Evolutionary conservation across 805 yeast genomes (phyloP).

Genomic region (Candida taoyuanica): DNA sequence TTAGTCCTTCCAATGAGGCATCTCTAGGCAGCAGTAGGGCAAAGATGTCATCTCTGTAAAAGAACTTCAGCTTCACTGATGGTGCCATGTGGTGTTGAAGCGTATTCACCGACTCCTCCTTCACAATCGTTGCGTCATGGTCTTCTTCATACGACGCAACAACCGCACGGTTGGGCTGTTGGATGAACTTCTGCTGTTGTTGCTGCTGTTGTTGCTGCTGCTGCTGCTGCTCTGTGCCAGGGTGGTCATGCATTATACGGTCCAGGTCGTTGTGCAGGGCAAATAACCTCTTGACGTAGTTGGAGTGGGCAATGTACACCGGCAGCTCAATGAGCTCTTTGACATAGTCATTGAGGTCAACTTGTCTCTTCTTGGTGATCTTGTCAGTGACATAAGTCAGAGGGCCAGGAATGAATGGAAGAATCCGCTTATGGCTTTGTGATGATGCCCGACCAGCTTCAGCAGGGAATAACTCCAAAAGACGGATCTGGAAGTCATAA

Average conservation of each 20-base stretch:
- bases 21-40: constrained; percentile 54
- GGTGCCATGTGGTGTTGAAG: constrained; percentile 7
- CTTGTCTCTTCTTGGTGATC: constrained; percentile 50
- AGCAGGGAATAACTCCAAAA: constrained; percentile 78
- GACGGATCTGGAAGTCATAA: constrained; percentile 83
- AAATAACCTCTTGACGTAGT: constrained; percentile 67
- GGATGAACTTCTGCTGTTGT: constrained; percentile 6
- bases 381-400: constrained; percentile 83
- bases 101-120: constrained; percentile 22
- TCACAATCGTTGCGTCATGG: constrained; percentile 28
- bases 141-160: constrained; percentile 9
- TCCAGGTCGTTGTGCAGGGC: constrained; percentile 41
- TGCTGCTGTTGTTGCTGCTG: background rate
- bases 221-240: background rate
- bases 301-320: constrained; percentile 63
- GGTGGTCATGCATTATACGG: constrained; percentile 17
- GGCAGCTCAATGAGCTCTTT: constrained; percentile 67
- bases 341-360: constrained; percentile 53
- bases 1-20: constrained; percentile 45
- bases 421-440: constrained; percentile 66
- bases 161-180: constrained; percentile 8
- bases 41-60: constrained; percentile 76
- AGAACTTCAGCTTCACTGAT: constrained; percentile 62
- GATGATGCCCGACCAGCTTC: constrained; percentile 86
- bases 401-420: constrained; percentile 97